These are phyloP conservation scores for Lantana camara DNA, from an alignment of 257 asterid genomes.

Conservation along the genomic window DNA sequence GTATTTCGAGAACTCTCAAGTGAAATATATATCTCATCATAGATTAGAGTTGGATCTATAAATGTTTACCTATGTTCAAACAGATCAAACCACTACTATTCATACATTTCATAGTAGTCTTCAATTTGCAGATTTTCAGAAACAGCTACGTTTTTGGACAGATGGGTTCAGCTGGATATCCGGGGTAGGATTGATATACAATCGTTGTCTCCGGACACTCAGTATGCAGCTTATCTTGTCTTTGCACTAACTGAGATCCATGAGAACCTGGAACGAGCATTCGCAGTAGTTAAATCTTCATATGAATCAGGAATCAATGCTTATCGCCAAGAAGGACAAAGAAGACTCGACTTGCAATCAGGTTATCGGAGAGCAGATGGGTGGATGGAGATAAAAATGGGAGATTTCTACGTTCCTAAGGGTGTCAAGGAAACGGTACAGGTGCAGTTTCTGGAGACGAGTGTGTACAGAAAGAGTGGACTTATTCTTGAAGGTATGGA, in stretches of 20 bases:
- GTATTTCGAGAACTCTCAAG: no score
- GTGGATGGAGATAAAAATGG: conserved; percentile 45
- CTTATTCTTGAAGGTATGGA: conserved; percentile 42
- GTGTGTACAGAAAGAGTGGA: conserved; percentile 6
- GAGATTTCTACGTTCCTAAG: conserved; percentile 25
- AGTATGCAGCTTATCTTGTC: conserved; percentile 29
- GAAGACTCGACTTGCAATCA: conserved; percentile 5
- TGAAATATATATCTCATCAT: no score
- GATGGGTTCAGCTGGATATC: conserved; percentile 36
- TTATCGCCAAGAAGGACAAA: no score
- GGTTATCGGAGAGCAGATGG: conserved; percentile 37
- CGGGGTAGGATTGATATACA: conserved; percentile 23
- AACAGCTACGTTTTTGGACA: no score
- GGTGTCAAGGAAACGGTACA: conserved; percentile 28
- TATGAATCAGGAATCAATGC: conserved; percentile 18
- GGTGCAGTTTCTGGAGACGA: conserved; percentile 37
- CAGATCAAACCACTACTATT: no score
- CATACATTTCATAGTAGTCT: no score
- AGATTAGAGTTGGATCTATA: no score
- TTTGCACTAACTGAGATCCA: background rate
- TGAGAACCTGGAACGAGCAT: conserved; percentile 6
- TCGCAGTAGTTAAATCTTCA: conserved; percentile 16
- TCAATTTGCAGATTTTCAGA: no score
- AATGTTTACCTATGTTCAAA: no score
- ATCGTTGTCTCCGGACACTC: conserved; percentile 22